These are phyloP conservation scores for Ganoderma resinaceum DNA, from an alignment of 1,284 basidiomycete genomes.

Conservation along the genomic window DNA sequence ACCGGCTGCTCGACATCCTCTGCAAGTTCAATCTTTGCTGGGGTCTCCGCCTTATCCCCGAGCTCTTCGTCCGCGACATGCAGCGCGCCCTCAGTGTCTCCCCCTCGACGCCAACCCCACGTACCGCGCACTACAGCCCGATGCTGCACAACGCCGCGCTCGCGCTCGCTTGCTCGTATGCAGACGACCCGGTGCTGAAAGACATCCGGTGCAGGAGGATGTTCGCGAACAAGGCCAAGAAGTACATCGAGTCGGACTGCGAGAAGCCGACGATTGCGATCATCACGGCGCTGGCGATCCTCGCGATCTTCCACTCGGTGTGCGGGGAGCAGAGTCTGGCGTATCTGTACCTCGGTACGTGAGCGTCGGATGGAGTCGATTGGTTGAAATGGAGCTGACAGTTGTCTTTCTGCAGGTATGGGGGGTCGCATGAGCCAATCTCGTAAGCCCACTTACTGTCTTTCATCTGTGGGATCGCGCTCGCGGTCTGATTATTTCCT, in stretches of 20 bases:
- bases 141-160: conserved; percentile 76
- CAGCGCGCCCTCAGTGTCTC: conserved; percentile 55
- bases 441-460: conserved; percentile 36
- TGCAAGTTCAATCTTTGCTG: conserved; percentile 70
- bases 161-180: conserved; percentile 63
- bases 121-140: conserved; percentile 69
- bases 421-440: conserved; percentile 55
- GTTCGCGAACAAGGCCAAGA: conserved; percentile 63
- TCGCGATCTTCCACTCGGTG: conserved; percentile 65
- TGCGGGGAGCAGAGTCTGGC: conserved; percentile 63
- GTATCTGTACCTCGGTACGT: conserved; percentile 63
- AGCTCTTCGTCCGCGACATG: conserved; percentile 69
- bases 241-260: conserved; percentile 62
- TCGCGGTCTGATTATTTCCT: not conserved
- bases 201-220: conserved; percentile 51
- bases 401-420: conserved; percentile 48
- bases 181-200: conserved; percentile 59
- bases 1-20: conserved; percentile 59
- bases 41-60: conserved; percentile 52
- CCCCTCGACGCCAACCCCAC: conserved; percentile 49
- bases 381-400: conserved; percentile 9
- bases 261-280: conserved; percentile 63
- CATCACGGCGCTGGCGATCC: conserved; percentile 62
- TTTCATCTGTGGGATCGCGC: not conserved
- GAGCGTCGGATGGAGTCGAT: no score